phyloP scores from a whole-genome alignment of 805 yeast genomes.

The Candida boleticola region DNA sequence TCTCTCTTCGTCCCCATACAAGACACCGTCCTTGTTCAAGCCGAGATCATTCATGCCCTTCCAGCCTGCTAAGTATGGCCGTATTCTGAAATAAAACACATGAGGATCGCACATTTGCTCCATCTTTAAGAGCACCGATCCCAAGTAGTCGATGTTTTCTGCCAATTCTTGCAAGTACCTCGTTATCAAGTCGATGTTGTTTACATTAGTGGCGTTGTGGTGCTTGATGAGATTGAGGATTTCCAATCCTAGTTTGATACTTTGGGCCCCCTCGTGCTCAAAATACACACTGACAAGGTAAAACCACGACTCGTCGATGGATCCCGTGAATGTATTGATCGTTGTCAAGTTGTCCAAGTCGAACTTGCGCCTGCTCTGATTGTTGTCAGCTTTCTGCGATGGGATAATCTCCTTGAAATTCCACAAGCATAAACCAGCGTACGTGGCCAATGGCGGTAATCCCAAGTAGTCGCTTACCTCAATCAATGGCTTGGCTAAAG shows the following conservation, averaged over 20 bases:
- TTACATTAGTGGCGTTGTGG: constrained; percentile 44
- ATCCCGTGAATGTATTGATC: constrained; percentile 82
- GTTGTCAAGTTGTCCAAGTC: constrained; percentile 71
- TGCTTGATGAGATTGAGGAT: constrained; percentile 41
- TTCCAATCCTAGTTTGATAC: constrained; percentile 63
- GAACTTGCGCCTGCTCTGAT: constrained; percentile 24
- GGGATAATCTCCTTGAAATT: constrained; percentile 69
- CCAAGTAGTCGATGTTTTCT: constrained; percentile 69
- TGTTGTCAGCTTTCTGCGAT: constrained; percentile 6
- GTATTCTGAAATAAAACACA: constrained; percentile 76
- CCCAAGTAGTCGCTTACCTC: constrained; percentile 57
- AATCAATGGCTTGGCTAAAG: constrained; percentile 69
- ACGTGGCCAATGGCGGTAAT: constrained; percentile 84
- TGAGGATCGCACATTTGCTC: constrained; percentile 95
- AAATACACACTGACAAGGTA: constrained; percentile 84
- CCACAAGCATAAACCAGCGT: constrained; percentile 87
- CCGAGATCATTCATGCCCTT: constrained; percentile 88
- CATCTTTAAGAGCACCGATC: constrained; percentile 73
- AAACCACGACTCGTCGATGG: constrained; percentile 92
- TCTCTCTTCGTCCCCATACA: constrained; percentile 62
- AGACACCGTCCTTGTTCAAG: constrained; percentile 63
- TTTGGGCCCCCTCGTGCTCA: constrained; percentile 76
- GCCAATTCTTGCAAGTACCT: constrained; percentile 59
- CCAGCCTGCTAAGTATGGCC: constrained; percentile 96
- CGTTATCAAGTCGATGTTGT: constrained; percentile 14